Percentiles rank a stretch among this genome's conserved stretches.
Evolutionary conservation across 805 yeast species (phyloP).

Genomic region (Brettanomyces naardenensis): DNA sequence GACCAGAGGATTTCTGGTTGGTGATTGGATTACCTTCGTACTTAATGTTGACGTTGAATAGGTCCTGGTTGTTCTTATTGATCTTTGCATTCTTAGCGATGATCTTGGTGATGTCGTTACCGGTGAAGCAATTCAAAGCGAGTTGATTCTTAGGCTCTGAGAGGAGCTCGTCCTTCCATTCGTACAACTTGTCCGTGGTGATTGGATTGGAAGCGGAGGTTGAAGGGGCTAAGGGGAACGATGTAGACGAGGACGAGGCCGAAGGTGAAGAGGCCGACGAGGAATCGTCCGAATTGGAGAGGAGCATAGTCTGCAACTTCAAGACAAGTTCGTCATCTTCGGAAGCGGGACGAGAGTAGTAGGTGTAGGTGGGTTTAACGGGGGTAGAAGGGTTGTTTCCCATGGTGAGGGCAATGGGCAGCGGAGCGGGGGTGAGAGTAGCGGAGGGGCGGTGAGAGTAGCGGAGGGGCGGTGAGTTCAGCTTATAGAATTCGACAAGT

Average conservation of each 20-base stretch:
- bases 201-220: conserved; percentile 22
- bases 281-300: conserved; percentile 6
- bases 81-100: conserved; percentile 29
- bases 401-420: conserved; percentile 10
- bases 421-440: not conserved
- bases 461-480: too few relatives aligned
- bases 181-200: conserved; percentile 23
- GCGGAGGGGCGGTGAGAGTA: not conserved
- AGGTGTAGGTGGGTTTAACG: conserved; percentile 11
- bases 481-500: too few relatives aligned
- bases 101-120: conserved; percentile 35
- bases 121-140: conserved; percentile 47
- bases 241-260: not conserved
- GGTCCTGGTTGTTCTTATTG: conserved; percentile 24
- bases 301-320: conserved; percentile 22
- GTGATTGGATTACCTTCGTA: conserved; percentile 59
- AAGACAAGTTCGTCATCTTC: conserved; percentile 25
- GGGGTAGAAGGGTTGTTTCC: conserved; percentile 21
- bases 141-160: conserved; percentile 42
- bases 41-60: conserved; percentile 37
- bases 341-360: conserved; percentile 10
- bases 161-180: conserved; percentile 40
- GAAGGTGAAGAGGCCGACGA: not conserved
- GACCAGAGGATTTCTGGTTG: conserved; percentile 69
- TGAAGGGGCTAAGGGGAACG: not conserved